Base-by-base conservation (phyloP, 805 yeast genomes). In the Starmerella kuoi region DNA sequence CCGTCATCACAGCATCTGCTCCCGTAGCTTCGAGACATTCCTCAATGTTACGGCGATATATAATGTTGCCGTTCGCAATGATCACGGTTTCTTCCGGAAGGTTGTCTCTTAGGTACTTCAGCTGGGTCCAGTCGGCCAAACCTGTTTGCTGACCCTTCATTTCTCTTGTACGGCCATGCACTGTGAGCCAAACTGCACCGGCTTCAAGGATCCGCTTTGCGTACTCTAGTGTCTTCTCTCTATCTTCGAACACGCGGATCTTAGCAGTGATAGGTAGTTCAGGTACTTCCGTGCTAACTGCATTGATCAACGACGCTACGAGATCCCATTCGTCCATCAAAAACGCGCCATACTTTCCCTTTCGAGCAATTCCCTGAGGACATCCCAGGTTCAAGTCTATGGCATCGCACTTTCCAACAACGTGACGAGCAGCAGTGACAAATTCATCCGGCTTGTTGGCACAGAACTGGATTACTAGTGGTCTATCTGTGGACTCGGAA, bases 81-180 rank as follows among this genome's bases (percentile, higher is more conserved):
- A 91, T 79, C 0, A 91, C 96, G 2, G 88, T 85, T 37, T 77
- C 91, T 0, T 88, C 81, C 11, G 69, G 70, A 36, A 91, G 65
- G 49, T 83, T 79, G 23, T 86, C 94, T 44, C 91, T 67, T 31
- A 91, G 57, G 56, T 75, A 84, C 51, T 68, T 73, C 45, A 91
- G 70, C 22, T 78, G 69, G 24, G 74, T 70, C 97, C 98, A 88
- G 62, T 91, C 87, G 1, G 99, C 97, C 38, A 91, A 64, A 0
- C 98, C 98, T 0, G 98, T 88, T 45, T 74, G 73, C 60, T 88
- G 97, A 5, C 98, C 99, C 61, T 91, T 91, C 93, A 86, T 88
- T 44, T 88, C 98, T 50, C 99, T 71, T 1, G 96, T 79, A 53
- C 98, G 73, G 2, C 97, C 97, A 61, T 91, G 99, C 7, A 91